Base-by-base conservation (phyloP, 495 filamentous ascomycete species). In the Aspergillus conjunctus region DNA sequence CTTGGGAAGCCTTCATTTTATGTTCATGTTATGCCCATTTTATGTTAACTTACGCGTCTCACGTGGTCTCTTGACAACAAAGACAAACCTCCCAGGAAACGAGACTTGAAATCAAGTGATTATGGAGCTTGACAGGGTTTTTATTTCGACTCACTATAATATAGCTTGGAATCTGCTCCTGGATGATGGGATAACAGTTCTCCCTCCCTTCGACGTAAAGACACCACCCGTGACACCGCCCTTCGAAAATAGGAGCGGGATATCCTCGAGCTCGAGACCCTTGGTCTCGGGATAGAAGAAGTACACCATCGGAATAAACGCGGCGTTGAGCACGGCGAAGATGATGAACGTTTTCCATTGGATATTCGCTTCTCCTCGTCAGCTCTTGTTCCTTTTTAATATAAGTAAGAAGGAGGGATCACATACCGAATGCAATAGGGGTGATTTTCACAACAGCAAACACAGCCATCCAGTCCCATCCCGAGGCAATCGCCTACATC, bases 261-360 rank as follows among this genome's bases (percentile, higher is more conserved):
- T 88, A 72, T 91, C 88, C 66, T 93, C 90, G 5, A 93, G 80
- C 18, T 85, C 87, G 20, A 89, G 80, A 4, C 78, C 72, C 17
- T 83, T 83, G 9, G 87, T 89, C 70, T 89, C 87, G 7, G 85
- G 87, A 68, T 83, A 88, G 71, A 81, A 80, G 66, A 88, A 81
- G 69, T 83, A 89, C 8, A 88, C 80, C 64, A 87, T 79, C 0
- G 85, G 84, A 5, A 88, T 80, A 74, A 89, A 86, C 32, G 72
- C 66, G 26, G 72, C 71, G 66, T 87, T 85, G 61, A 72, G 59
- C 55, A 84, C 75, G 39, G 83, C 82, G 70, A 83, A 89, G 59
- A 88, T 85, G 59, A 89, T 80, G 66, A 86, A 90, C 56, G 86
- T 87, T 41, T 75, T 71, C 87, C 86, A 89, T 0, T 74, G 70